These are phyloP conservation scores for Pythium insidiosum DNA, from an alignment of 352 stramenopile species.

Conservation along the genomic window DNA sequence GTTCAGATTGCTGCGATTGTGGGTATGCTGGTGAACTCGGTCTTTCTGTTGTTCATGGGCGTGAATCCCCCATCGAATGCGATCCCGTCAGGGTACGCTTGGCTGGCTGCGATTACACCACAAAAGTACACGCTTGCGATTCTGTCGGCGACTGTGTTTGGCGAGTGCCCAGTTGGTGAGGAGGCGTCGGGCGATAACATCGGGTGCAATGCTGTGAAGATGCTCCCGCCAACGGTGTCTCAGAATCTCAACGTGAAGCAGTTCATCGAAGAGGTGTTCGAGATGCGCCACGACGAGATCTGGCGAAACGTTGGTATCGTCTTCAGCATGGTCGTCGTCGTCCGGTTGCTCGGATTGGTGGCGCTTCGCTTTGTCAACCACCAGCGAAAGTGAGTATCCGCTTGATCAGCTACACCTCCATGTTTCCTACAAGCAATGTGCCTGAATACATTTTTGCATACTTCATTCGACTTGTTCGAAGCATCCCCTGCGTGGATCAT, in stretches of 20 bases:
- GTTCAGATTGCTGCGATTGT: slow-evolving; percentile 14
- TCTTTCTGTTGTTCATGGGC: slow-evolving; percentile 31
- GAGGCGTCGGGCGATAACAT: neutral
- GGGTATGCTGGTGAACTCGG: slow-evolving; percentile 16
- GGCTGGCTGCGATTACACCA: slow-evolving; percentile 15
- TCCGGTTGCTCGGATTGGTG: slow-evolving; percentile 12
- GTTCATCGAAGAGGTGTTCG: slow-evolving; percentile 12
- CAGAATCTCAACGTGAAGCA: slow-evolving; percentile 1
- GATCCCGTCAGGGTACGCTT: slow-evolving; percentile 10
- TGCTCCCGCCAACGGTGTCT: slow-evolving; percentile 3
- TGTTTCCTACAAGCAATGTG: too few species aligned
- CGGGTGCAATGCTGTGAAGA: slow-evolving; percentile 11
- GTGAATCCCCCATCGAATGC: slow-evolving; percentile 12
- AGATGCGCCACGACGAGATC: slow-evolving; percentile 16
- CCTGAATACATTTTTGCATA: too few species aligned
- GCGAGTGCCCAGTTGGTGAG: slow-evolving; percentile 1
- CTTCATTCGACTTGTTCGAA: too few species aligned
- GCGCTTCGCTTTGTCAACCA: slow-evolving; percentile 17
- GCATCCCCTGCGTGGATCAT: too few species aligned
- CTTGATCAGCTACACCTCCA: too few species aligned
- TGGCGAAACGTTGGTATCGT: slow-evolving; percentile 3
- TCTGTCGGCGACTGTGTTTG: slow-evolving; percentile 5
- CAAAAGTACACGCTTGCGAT: slow-evolving; percentile 10
- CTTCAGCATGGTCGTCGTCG: slow-evolving; percentile 6
- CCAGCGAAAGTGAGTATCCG: slow-evolving; percentile 16